Conservation (phyloP, 2,329 filamentous ascomycete species). For the Fusarium succisae region DNA sequence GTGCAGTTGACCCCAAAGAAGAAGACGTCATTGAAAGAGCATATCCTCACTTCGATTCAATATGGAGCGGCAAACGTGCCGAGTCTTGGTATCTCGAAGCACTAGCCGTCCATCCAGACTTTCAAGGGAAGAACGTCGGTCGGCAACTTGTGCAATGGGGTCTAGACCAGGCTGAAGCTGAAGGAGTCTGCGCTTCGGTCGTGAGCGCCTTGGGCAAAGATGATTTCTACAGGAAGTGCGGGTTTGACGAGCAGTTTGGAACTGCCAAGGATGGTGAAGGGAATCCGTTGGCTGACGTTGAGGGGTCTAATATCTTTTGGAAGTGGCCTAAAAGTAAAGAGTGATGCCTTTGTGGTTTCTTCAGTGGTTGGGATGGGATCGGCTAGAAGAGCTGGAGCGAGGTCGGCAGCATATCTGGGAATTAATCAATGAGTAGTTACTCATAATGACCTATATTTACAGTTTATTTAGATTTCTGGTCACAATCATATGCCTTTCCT, state of each 20-base stretch:
- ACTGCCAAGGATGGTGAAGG: slow-evolving; percentile 13
- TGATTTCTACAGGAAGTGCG: slow-evolving; percentile 47
- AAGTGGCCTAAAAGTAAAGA: slow-evolving; percentile 15
- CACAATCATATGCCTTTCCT: accelerated
- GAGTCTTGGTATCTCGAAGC: slow-evolving; percentile 50
- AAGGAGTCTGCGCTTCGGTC: slow-evolving; percentile 52
- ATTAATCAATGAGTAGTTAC: accelerated
- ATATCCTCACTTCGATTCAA: slow-evolving; percentile 22
- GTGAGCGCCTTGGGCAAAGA: slow-evolving; percentile 51
- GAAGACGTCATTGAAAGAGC: slow-evolving; percentile 29
- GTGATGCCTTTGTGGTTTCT: not conserved
- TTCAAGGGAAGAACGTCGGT: slow-evolving; percentile 50
- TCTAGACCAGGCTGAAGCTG: slow-evolving; percentile 47
- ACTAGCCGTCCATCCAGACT: slow-evolving; percentile 51
- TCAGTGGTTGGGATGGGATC: too few species aligned
- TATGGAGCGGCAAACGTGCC: slow-evolving; percentile 34
- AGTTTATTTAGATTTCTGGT: accelerated
- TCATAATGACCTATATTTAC: accelerated
- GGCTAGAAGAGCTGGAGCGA: not conserved
- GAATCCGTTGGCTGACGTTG: slow-evolving; percentile 18
- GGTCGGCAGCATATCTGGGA: accelerated
- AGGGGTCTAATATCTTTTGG: slow-evolving; percentile 30
- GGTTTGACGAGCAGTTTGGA: slow-evolving; percentile 30
- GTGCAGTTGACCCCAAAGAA: slow-evolving; percentile 12
- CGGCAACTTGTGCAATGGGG: slow-evolving; percentile 54